Percentiles rank a stretch among this genome's conserved stretches.
phyloP scores from a whole-genome alignment of 768 basidiomycete genomes.

The Tricholomella constricta region DNA sequence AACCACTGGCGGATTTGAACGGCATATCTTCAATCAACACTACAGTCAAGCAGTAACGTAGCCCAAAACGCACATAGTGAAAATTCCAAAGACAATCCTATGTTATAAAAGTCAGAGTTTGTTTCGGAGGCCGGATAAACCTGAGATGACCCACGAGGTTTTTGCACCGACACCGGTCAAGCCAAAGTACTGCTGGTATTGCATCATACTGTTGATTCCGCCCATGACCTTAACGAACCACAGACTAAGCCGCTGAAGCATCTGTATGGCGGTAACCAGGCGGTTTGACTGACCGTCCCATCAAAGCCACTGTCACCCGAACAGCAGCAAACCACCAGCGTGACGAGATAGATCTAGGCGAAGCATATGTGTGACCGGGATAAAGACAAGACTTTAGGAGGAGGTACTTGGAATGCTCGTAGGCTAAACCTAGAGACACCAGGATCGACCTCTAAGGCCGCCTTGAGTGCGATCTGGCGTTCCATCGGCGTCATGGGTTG shows the following conservation, averaged over 20 bases:
- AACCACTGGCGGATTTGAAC: slow-evolving; percentile 30
- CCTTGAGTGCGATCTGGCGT: slow-evolving; percentile 39
- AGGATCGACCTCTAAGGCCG: slow-evolving; percentile 43
- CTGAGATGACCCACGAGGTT: slow-evolving; percentile 36
- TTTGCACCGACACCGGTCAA: slow-evolving; percentile 42
- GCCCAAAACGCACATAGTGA: slow-evolving; percentile 41
- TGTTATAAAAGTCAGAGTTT: neutral
- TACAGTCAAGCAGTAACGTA: slow-evolving; percentile 1
- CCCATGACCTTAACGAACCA: slow-evolving; percentile 44
- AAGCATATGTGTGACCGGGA: neutral
- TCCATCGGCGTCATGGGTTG: slow-evolving; percentile 37
- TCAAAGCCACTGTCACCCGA: slow-evolving; percentile 57
- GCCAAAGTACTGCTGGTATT: slow-evolving; percentile 50
- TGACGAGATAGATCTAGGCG: slow-evolving; percentile 45
- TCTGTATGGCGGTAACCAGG: neutral
- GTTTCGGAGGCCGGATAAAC: neutral
- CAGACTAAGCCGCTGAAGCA: neutral
- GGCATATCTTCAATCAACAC: neutral
- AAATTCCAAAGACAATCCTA: slow-evolving; percentile 57
- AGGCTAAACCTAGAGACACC: slow-evolving; percentile 38
- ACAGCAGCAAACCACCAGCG: slow-evolving; percentile 50
- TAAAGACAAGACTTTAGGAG: neutral
- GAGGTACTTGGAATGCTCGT: slow-evolving; percentile 38
- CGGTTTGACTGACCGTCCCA: slow-evolving; percentile 41
- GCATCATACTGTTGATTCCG: slow-evolving; percentile 52